Evolutionary conservation across 805 yeast species (phyloP).

Genomic region (Cyberlindnera mycetangii): DNA sequence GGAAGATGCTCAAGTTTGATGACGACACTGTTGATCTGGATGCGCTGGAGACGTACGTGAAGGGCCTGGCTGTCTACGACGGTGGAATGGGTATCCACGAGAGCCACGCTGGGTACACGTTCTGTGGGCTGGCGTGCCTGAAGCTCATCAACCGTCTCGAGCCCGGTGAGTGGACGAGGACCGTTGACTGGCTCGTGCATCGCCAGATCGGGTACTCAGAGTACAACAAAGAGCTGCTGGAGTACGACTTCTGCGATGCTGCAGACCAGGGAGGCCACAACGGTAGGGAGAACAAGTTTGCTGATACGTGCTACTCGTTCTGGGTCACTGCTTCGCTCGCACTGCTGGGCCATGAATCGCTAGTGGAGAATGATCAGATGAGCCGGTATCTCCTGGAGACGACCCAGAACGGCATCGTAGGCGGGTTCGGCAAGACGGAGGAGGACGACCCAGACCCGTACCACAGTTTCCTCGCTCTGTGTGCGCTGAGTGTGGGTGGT

Average conservation of each 20-base stretch:
- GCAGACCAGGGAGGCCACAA: conserved; percentile 75
- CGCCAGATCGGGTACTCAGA: conserved; percentile 51
- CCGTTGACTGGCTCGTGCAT: conserved; percentile 59
- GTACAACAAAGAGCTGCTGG: conserved; percentile 23
- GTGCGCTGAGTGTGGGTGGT: conserved; percentile 37
- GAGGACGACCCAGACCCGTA: conserved; percentile 67
- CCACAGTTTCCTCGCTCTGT: conserved; percentile 62
- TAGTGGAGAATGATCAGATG: conserved; percentile 38
- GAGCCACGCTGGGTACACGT: conserved; percentile 84
- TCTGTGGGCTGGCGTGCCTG: conserved; percentile 73
- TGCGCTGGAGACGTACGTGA: conserved; percentile 38
- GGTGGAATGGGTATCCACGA: conserved; percentile 80
- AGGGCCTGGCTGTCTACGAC: conserved; percentile 38
- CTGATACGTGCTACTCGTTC: conserved; percentile 86
- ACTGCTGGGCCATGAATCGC: conserved; percentile 34
- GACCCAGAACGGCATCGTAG: conserved; percentile 62
- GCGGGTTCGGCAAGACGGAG: conserved; percentile 76
- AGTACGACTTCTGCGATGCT: conserved; percentile 37
- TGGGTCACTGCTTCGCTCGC: conserved; percentile 69
- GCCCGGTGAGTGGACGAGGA: conserved; percentile 32
- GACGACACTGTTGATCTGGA: conserved; percentile 38
- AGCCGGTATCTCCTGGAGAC: conserved; percentile 43
- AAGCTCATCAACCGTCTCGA: conserved; percentile 35
- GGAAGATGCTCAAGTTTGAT: conserved; percentile 42
- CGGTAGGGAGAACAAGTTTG: conserved; percentile 81